Conservation (phyloP, 352 stramenopile species). For the Phytophthora ohioensis region DNA sequence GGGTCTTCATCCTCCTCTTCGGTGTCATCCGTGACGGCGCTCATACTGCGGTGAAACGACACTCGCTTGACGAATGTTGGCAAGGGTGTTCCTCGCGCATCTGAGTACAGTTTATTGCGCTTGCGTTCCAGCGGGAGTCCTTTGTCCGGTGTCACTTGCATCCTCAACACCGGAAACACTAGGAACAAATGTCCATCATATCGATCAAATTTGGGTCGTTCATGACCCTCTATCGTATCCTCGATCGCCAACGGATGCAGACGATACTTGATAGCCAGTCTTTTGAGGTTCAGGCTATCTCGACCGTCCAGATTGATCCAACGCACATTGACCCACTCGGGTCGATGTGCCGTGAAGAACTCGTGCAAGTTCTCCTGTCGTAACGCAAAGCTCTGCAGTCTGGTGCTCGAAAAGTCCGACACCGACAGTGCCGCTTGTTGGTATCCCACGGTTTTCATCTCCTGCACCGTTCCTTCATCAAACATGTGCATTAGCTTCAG, state of each 20-base stretch:
- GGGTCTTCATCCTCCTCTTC: slow-evolving; percentile 63
- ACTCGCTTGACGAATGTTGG: slow-evolving; percentile 51
- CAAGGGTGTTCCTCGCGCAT: slow-evolving; percentile 32
- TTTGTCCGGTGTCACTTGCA: slow-evolving; percentile 64
- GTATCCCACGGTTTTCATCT: slow-evolving; percentile 65
- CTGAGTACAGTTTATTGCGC: slow-evolving; percentile 34
- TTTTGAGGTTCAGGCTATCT: slow-evolving; percentile 86
- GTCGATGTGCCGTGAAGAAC: slow-evolving; percentile 81
- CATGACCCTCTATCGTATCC: slow-evolving; percentile 88
- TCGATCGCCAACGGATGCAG: slow-evolving; percentile 88
- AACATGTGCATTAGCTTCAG: slow-evolving; percentile 91
- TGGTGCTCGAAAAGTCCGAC: slow-evolving; percentile 81
- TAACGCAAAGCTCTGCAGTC: slow-evolving; percentile 75
- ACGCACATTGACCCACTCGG: slow-evolving; percentile 83
- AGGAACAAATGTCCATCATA: slow-evolving; percentile 89
- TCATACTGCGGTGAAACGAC: slow-evolving; percentile 34
- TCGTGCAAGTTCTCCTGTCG: slow-evolving; percentile 56
- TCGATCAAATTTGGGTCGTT: slow-evolving; percentile 87
- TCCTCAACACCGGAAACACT: slow-evolving; percentile 83
- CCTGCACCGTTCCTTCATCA: slow-evolving; percentile 68
- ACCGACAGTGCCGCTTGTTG: slow-evolving; percentile 68
- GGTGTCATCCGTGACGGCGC: slow-evolving; percentile 21
- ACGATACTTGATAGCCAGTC: slow-evolving; percentile 89
- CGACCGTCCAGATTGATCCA: slow-evolving; percentile 90
- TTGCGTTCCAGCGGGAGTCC: slow-evolving; percentile 46